phyloP scores from a whole-genome alignment of 2,329 filamentous ascomycete species.

The Erysiphe pulchra region DNA sequence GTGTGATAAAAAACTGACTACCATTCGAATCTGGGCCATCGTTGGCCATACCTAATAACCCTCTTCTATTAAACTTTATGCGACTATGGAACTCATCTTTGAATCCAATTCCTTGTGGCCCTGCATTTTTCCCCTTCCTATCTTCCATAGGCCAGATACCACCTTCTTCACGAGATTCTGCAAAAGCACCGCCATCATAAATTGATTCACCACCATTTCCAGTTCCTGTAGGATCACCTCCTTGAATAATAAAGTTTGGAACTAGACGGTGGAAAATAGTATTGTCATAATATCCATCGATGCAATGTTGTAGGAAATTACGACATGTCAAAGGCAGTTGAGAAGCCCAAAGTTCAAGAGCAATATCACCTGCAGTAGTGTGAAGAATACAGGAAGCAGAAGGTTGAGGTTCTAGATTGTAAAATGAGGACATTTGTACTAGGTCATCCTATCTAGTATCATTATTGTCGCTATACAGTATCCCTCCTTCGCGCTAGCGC shows the following conservation, averaged over 20 bases:
- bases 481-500: too few species aligned
- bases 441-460: too few species aligned
- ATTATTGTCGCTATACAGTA: too few species aligned
- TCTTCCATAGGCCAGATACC: slow-evolving; percentile 31
- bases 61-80: slow-evolving; percentile 76
- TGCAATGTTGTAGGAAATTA: slow-evolving; percentile 84
- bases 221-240: slow-evolving; percentile 80
- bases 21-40: slow-evolving; percentile 61
- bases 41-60: slow-evolving; percentile 90
- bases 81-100: slow-evolving; percentile 79
- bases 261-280: slow-evolving; percentile 88
- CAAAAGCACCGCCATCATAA: slow-evolving; percentile 59
- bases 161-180: slow-evolving; percentile 14
- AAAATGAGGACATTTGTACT: slow-evolving; percentile 53
- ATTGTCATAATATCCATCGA: slow-evolving; percentile 85
- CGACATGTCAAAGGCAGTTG: slow-evolving; percentile 77
- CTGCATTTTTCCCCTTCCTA: slow-evolving; percentile 33
- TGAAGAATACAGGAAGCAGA: slow-evolving; percentile 79
- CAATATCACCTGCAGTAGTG: slow-evolving; percentile 71
- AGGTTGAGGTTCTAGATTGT: slow-evolving; percentile 84
- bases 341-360: slow-evolving; percentile 82
- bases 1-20: slow-evolving; percentile 90
- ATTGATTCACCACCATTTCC: slow-evolving; percentile 82
- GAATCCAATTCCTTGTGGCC: slow-evolving; percentile 31
- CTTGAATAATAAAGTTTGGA: slow-evolving; percentile 79